A percentile compares a stretch with the other conserved stretches of the same genome.
Evolutionary conservation across 108 stramenopile genomes (phyloP).

Genomic region (Conticribra guillardii): DNA sequence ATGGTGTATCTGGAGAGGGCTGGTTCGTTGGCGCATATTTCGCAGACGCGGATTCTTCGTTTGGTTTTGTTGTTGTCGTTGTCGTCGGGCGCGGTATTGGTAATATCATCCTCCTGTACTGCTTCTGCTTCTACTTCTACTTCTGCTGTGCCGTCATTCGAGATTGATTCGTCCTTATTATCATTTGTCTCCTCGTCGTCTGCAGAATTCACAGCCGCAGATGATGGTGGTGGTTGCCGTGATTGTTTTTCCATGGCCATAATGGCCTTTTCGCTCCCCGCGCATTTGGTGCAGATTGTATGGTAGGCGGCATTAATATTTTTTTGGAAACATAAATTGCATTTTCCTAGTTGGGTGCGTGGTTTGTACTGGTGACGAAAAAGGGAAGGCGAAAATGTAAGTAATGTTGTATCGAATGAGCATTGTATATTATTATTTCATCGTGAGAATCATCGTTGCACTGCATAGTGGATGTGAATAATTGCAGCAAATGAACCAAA

Average conservation of each 20-base stretch:
- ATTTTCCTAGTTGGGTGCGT: constrained; percentile 76
- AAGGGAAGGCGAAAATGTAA: too few relatives aligned
- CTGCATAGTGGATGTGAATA: too few relatives aligned
- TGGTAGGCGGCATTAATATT: constrained; percentile 87
- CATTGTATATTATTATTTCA: too few relatives aligned
- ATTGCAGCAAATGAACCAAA: too few relatives aligned
- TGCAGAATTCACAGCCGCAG: constrained; percentile 1
- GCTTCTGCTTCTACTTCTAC: constrained; percentile 7
- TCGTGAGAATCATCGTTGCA: too few relatives aligned
- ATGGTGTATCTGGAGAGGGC: constrained; percentile 73
- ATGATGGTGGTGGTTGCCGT: constrained; percentile 6
- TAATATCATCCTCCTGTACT: background rate
- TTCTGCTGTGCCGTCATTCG: background rate
- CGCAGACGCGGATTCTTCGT: constrained; percentile 60
- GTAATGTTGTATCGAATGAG: too few relatives aligned
- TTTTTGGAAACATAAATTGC: constrained; percentile 69
- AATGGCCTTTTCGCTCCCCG: constrained; percentile 56
- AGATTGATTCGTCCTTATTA: background rate
- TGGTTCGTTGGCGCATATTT: constrained; percentile 75
- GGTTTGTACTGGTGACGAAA: constrained; percentile 93
- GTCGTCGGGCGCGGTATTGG: background rate
- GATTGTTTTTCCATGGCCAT: constrained; percentile 46
- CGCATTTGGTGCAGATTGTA: constrained; percentile 80
- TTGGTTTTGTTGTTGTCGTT: background rate
- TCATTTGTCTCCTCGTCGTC: constrained; percentile 10